phyloP scores from a whole-genome alignment of 345 rosid species.

The Euphorbia tirucalli region DNA sequence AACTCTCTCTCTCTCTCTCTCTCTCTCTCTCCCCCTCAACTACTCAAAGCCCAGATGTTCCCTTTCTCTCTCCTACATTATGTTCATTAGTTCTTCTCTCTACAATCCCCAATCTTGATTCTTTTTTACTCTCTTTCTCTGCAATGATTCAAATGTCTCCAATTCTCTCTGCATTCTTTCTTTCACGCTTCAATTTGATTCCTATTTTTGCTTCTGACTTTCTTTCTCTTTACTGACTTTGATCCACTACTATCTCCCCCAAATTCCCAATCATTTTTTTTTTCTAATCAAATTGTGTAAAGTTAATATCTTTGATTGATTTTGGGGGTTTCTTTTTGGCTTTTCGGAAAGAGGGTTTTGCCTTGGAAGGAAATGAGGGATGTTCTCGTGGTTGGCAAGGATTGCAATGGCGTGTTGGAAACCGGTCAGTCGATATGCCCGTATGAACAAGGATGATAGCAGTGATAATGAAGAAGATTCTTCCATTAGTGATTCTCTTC shows the following conservation, averaged over 20 bases:
- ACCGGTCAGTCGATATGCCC: constrained; percentile 69
- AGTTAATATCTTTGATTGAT: background rate
- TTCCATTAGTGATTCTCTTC: constrained; percentile 40
- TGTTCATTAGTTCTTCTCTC: background rate
- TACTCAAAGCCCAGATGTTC: constrained; percentile 5
- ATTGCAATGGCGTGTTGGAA: constrained; percentile 68
- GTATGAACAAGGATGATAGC: constrained; percentile 70
- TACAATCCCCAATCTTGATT: background rate
- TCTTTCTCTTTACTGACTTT: constrained; percentile 1
- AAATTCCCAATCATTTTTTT: background rate
- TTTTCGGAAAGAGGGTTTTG: constrained; percentile 21
- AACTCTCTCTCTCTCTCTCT: background rate
- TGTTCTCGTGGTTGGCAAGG: constrained; percentile 78
- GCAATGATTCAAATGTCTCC: background rate
- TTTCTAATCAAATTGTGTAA: background rate
- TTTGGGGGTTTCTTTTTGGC: background rate
- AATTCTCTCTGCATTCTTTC: background rate
- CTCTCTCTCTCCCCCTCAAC: background rate
- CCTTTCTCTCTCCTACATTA: background rate
- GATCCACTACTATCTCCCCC: background rate
- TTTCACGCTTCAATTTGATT: constrained; percentile 3
- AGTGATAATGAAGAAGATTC: constrained; percentile 29
- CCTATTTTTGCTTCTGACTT: background rate
- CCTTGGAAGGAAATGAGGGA: constrained; percentile 80
- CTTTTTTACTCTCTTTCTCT: background rate